These are phyloP conservation scores for Coniosporium apollinis DNA, from an alignment of 495 filamentous ascomycete species.

Conservation along the genomic window DNA sequence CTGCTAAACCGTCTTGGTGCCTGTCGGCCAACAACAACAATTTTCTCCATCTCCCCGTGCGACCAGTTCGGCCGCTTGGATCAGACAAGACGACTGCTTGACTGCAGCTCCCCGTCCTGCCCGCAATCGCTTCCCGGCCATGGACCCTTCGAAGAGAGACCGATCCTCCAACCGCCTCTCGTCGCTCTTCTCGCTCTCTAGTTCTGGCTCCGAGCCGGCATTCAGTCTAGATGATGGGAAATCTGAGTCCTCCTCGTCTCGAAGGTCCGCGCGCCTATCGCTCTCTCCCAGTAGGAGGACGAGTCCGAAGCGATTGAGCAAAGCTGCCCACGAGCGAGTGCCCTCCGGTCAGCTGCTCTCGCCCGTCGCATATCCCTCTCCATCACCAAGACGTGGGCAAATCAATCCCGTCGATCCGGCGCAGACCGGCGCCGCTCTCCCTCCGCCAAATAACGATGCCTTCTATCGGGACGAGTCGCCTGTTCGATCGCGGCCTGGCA, in stretches of 20 bases:
- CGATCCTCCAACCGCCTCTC: neutral
- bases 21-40: too few relatives aligned
- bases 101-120: too few relatives aligned
- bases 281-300: neutral
- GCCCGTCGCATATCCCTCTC: neutral
- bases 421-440: neutral
- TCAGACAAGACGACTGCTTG: too few relatives aligned
- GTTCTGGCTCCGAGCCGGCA: neutral
- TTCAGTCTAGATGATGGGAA: neutral
- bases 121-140: too few relatives aligned
- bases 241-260: neutral
- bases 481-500: neutral
- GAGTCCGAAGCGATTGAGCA: neutral
- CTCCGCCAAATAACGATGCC: neutral
- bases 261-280: neutral
- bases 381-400: neutral
- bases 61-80: too few relatives aligned
- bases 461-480: neutral
- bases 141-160: too few relatives aligned
- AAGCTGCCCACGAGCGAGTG: slow-evolving; percentile 1
- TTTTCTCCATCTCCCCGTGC: too few relatives aligned
- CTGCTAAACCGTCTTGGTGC: too few relatives aligned
- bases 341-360: neutral
- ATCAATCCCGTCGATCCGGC: neutral
- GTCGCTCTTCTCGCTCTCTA: neutral